Evolutionary conservation across 1,284 basidiomycete species (phyloP).

Genomic region (Ceratobasidium sp.): DNA sequence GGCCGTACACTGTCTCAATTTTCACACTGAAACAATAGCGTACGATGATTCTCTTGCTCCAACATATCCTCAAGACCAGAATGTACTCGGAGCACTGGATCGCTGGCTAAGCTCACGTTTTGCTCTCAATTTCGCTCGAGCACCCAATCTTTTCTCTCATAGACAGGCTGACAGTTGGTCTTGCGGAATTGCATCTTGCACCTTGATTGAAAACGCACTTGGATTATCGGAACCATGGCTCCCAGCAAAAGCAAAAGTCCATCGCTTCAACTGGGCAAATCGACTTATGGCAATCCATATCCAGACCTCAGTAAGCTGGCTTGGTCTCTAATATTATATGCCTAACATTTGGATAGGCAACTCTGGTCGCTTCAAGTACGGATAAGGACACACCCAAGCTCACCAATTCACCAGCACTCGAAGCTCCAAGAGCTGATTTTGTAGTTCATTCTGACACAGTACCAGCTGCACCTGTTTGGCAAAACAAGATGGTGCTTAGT

Average conservation of each 20-base stretch:
- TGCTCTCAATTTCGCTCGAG: neutral
- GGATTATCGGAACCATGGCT: neutral
- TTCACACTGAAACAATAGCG: neutral
- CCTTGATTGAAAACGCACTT: neutral
- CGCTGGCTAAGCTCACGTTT: neutral
- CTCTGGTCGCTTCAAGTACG: no score
- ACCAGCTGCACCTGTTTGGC: no score
- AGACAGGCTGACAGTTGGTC: neutral
- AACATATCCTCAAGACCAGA: neutral
- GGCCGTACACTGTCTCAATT: no score
- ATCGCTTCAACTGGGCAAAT: neutral
- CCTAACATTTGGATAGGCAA: no score
- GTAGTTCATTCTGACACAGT: no score
- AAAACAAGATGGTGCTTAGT: no score
- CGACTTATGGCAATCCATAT: neutral
- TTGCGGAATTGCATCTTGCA: constrained; percentile 6
- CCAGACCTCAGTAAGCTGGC: neutral
- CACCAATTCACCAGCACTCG: no score
- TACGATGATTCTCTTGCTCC: neutral
- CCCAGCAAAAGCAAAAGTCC: neutral
- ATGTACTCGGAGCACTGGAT: neutral
- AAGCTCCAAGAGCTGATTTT: no score
- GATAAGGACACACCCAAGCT: no score
- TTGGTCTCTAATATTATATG: no score
- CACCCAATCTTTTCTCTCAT: neutral